Evolutionary conservation across 2,329 filamentous ascomycete species (phyloP).

Genomic region (Neocucurbitaria cava): DNA sequence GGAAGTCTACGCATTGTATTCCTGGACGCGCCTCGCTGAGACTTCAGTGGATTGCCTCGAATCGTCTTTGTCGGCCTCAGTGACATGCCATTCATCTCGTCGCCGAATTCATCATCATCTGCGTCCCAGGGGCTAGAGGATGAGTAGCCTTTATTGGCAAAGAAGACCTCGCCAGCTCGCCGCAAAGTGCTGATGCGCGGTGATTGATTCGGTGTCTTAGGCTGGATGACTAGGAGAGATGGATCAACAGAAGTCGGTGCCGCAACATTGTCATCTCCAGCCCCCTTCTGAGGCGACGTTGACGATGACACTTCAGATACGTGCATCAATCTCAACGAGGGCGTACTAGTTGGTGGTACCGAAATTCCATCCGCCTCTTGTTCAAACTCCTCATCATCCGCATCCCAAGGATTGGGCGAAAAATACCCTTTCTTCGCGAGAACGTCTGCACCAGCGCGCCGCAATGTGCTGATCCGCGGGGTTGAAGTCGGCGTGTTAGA

Average conservation of each 20-base stretch:
- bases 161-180: background rate
- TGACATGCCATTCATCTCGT: background rate
- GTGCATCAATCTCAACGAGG: too few species aligned
- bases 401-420: background rate
- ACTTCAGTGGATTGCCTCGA: background rate
- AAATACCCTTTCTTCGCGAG: background rate
- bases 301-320: too few species aligned
- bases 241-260: background rate
- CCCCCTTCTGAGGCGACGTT: too few species aligned
- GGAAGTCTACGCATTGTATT: too few species aligned
- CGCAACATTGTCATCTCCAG: background rate
- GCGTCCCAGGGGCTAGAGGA: background rate
- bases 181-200: background rate
- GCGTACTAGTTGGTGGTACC: too few species aligned
- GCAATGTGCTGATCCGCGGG: background rate
- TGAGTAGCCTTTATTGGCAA: background rate
- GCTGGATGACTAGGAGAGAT: background rate
- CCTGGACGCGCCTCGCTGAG: background rate
- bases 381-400: background rate
- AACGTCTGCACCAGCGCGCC: background rate
- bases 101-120: conserved; percentile 5
- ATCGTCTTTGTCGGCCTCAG: background rate
- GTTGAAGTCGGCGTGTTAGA: background rate
- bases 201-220: background rate
- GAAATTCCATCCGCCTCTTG: too few species aligned